phyloP scores from a whole-genome alignment of 306 rosid genomes.

The Prunus padus region DNA sequence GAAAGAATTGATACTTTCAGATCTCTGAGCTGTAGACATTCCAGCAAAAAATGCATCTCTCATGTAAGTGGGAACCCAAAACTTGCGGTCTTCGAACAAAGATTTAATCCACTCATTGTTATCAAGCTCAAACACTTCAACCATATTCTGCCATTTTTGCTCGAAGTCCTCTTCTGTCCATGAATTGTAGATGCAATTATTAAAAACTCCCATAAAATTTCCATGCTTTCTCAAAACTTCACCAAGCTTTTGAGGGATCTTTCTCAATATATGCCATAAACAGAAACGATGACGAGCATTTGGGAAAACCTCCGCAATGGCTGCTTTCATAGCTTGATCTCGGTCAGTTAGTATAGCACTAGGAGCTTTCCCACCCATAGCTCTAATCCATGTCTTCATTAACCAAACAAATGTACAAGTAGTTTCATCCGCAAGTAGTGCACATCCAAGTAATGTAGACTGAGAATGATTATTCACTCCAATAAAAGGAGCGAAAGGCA shows the following conservation, averaged over 20 bases:
- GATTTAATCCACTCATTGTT: too few relatives aligned
- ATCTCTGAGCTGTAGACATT: background rate
- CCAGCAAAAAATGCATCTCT: background rate
- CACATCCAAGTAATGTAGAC: background rate
- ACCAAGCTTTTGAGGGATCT: too few relatives aligned
- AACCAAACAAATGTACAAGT: background rate
- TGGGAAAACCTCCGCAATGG: background rate
- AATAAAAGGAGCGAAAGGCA: too few relatives aligned
- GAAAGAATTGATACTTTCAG: background rate
- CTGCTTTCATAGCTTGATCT: background rate
- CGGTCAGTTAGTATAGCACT: background rate
- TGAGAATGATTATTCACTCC: background rate
- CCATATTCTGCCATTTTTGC: too few relatives aligned
- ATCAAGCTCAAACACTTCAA: too few relatives aligned
- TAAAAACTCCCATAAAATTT: too few relatives aligned
- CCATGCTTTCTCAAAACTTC: too few relatives aligned
- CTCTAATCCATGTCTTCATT: background rate
- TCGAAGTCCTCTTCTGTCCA: too few relatives aligned
- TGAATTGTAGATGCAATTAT: too few relatives aligned
- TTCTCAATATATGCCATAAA: constrained; percentile 1
- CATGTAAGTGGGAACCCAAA: background rate
- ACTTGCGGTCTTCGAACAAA: background rate
- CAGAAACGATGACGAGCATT: background rate
- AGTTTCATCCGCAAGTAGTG: background rate
- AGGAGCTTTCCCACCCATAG: background rate